These are phyloP conservation scores for Aspergillus piperis DNA, from an alignment of 2,329 filamentous ascomycete species.

Conservation along the genomic window DNA sequence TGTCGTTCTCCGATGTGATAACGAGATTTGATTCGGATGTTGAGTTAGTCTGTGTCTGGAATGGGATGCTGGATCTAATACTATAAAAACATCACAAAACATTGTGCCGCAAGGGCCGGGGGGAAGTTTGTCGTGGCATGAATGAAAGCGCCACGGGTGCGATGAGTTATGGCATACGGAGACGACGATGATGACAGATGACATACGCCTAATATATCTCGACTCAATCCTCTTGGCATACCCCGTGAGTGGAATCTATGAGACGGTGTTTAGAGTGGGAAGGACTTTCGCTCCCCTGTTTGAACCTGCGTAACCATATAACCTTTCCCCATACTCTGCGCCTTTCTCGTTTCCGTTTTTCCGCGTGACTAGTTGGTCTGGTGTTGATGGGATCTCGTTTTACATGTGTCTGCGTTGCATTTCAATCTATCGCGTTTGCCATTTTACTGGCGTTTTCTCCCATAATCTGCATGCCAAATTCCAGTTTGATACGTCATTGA, in stretches of 20 bases:
- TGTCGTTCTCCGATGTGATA: slow-evolving; percentile 13
- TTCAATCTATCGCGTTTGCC: slow-evolving; percentile 12
- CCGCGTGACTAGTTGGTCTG: slow-evolving; percentile 21
- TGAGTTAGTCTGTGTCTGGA: slow-evolving; percentile 15
- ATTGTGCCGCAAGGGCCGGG: slow-evolving; percentile 4
- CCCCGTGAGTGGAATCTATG: slow-evolving; percentile 32
- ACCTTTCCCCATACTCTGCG: slow-evolving; percentile 45
- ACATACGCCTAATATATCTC: slow-evolving; percentile 38
- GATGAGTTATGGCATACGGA: slow-evolving; percentile 32
- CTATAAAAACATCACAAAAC: slow-evolving; percentile 7
- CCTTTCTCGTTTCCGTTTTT: slow-evolving; percentile 16
- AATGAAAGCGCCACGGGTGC: slow-evolving; percentile 20
- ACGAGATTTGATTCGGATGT: slow-evolving; percentile 20
- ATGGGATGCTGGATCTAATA: slow-evolving; percentile 10
- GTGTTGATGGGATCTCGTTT: slow-evolving; percentile 23
- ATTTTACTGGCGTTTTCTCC: slow-evolving; percentile 8
- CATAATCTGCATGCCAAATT: slow-evolving; percentile 14
- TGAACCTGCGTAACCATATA: slow-evolving; percentile 31
- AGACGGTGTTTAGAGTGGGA: slow-evolving; percentile 30
- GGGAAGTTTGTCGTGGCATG: slow-evolving; percentile 5
- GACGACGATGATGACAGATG: slow-evolving; percentile 39
- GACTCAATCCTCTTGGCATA: slow-evolving; percentile 32
- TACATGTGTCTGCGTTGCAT: slow-evolving; percentile 13
- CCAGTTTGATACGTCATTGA: slow-evolving; percentile 25
- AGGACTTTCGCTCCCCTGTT: slow-evolving; percentile 21